Conservation (phyloP, 2,329 filamentous ascomycete species). For the Bipolaris zeicola region DNA sequence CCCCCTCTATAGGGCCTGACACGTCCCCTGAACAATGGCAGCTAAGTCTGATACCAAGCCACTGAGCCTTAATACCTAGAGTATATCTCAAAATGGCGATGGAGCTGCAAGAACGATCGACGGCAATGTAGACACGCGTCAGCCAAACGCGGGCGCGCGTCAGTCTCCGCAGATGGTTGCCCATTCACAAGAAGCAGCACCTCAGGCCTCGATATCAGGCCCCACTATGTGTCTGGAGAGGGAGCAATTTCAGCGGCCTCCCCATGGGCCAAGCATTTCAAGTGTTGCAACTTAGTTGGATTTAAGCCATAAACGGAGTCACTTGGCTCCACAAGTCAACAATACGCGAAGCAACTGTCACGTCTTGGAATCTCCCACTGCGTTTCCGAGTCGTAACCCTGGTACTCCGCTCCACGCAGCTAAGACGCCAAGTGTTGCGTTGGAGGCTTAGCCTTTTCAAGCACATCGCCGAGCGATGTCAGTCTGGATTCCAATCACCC, state of each 20-base stretch:
- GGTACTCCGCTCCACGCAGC: conserved; percentile 17
- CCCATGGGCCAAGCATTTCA: conserved; percentile 25
- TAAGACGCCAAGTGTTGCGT: conserved; percentile 37
- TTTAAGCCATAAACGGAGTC: conserved; percentile 19
- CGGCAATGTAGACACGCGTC: conserved; percentile 23
- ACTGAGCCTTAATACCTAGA: background rate
- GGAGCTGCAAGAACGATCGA: conserved; percentile 1
- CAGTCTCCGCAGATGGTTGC: conserved; percentile 22
- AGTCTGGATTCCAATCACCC: conserved; percentile 16
- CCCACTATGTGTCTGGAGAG: conserved; percentile 12
- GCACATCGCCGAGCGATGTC: conserved; percentile 31
- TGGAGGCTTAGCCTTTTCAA: conserved; percentile 38
- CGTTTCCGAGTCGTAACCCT: conserved; percentile 17
- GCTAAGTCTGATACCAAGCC: background rate
- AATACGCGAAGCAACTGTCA: conserved; percentile 22
- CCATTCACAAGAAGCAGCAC: conserved; percentile 26
- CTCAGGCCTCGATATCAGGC: conserved; percentile 12
- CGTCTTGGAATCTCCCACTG: conserved; percentile 26
- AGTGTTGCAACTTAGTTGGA: conserved; percentile 42
- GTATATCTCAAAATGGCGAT: background rate
- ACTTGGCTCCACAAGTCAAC: conserved; percentile 22
- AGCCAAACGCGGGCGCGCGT: conserved; percentile 25
- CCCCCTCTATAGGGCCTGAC: background rate
- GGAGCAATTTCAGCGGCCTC: conserved; percentile 7
- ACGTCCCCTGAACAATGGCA: background rate